A percentile compares a stretch with the other conserved stretches of the same genome.
Conservation (phyloP, 1,284 basidiomycete genomes). For the Puccinia hordei region DNA sequence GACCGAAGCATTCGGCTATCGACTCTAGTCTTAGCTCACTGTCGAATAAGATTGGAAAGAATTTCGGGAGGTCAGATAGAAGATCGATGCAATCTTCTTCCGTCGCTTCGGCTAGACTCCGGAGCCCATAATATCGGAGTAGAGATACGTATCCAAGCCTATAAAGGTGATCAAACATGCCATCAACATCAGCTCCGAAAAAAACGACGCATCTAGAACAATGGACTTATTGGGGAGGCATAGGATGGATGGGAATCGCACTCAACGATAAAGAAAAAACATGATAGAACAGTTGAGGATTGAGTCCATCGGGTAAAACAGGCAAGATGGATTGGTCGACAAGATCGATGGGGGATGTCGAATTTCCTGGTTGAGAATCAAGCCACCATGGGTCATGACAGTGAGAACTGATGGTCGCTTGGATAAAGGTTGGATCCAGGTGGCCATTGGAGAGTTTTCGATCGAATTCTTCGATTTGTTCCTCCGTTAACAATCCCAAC, state of each 20-base stretch:
- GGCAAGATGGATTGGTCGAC: neutral
- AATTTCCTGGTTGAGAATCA: neutral
- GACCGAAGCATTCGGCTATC: slow-evolving; percentile 13
- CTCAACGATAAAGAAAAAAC: slow-evolving; percentile 23
- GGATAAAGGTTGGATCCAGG: neutral
- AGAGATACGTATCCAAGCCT: slow-evolving; percentile 34
- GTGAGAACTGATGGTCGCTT: slow-evolving; percentile 27
- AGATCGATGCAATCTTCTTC: slow-evolving; percentile 6
- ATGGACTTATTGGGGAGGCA: neutral
- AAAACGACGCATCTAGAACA: no score
- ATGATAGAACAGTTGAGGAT: slow-evolving; percentile 16
- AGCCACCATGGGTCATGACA: slow-evolving; percentile 25
- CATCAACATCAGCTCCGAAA: no score
- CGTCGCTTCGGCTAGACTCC: neutral
- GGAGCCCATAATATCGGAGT: slow-evolving; percentile 13
- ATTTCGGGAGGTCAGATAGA: neutral
- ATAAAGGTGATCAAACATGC: neutral
- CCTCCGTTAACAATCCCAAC: neutral
- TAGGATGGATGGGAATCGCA: neutral
- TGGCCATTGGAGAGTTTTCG: slow-evolving; percentile 4
- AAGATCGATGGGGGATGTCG: neutral
- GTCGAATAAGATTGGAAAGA: slow-evolving; percentile 6
- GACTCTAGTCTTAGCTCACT: neutral
- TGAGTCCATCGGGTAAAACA: neutral
- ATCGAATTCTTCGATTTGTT: slow-evolving; percentile 21